Evolutionary conservation across 768 basidiomycete species (phyloP), one percentile per base, ranked within the genome.

Genomic region (Auriculariales sp.): DNA sequence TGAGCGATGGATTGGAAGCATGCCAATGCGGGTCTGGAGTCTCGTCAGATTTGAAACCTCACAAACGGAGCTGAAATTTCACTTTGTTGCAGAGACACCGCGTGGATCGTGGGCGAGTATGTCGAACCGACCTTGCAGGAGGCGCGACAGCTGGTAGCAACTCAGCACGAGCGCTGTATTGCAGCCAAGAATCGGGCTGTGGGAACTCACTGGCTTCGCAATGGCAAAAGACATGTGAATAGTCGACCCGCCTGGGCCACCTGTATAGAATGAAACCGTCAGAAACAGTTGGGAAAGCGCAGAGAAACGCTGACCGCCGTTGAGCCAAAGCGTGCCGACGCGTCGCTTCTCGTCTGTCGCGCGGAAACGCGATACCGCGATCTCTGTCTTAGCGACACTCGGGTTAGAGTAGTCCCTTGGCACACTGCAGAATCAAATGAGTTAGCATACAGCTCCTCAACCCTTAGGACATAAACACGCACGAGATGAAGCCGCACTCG

Each of bases 41-140:
- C 5, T 22, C 42, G 31, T 27, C 6, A 32, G 22, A 3, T 9
- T 15, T 17, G 22, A 19, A 28, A 19, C 2, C 14, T 12, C 14
- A 7, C 11, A 39, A 4, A 22, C 30, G 9, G 24, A 19, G 39
- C 4, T 12, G 17, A 35, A 29, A 5, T 17, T 28, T 48, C 17
- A 52, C 53, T 28, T 36, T 19, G 55, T 49, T 24, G 47, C 28
- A 3, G 53, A 50, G 3, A 54, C 51, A 17, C 55, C 55, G 39
- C 55, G 54, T 25, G 55, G 55, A 42, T 54, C 53, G 27, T 54
- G 52, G 3, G 53, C 53, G 17, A 56, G 32, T 14, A 56, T 51
- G 34, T 56, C 55, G 47, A 52, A 56, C 27, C 39, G 39, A 12
- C 39, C 39, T 44, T n/a, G 19, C 19, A 44, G 19, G 10, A 44